A percentile compares a stretch with the other conserved stretches of the same genome.
phyloP scores from a whole-genome alignment of 257 asterid genomes.

The Solanum pinnatisectum region DNA sequence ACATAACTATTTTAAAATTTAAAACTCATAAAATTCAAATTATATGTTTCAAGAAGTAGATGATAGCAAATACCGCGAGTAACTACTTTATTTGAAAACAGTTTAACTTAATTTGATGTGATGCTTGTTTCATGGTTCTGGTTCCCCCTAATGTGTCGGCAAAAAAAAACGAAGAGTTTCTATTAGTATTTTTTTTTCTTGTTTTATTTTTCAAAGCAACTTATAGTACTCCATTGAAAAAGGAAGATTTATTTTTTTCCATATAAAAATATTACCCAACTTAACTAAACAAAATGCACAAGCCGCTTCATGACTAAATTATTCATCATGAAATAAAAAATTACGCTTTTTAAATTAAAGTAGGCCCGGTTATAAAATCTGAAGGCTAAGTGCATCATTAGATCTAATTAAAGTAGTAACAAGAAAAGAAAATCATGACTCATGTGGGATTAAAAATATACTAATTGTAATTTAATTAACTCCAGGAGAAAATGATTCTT shows the following conservation, averaged over 20 bases:
- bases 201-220: neutral
- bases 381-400: neutral
- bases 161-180: neutral
- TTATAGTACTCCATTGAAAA: neutral
- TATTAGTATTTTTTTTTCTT: neutral
- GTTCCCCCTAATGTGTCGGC: slow-evolving; percentile 32
- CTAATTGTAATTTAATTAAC: neutral
- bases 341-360: neutral
- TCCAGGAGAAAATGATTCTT: neutral
- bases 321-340: slow-evolving; percentile 4
- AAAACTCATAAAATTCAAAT: neutral
- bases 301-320: neutral
- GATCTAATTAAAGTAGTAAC: neutral
- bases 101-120: neutral
- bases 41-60: neutral
- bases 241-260: neutral
- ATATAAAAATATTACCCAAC: neutral
- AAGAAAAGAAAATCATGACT: neutral
- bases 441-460: neutral
- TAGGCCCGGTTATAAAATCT: neutral
- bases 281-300: neutral
- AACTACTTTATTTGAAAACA: neutral
- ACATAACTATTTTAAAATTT: neutral
- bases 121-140: slow-evolving; percentile 16
- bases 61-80: neutral